Percentiles rank a stretch among this genome's conserved stretches.
Conservation (phyloP, 208 protist species). For the Wallacemonas rigidus region DNA sequence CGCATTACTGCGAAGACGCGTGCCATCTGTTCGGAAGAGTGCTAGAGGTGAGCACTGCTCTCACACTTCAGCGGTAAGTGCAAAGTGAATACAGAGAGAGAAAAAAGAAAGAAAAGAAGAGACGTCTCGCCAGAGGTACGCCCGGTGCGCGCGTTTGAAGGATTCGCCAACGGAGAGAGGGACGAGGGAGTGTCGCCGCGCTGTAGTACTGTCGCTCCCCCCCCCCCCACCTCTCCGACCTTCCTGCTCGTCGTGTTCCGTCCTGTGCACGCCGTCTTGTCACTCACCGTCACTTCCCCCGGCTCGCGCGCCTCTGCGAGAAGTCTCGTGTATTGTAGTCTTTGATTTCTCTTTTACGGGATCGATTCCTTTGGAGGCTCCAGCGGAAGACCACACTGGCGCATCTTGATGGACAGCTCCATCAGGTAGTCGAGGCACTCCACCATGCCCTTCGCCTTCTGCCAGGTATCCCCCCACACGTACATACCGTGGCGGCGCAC, state of each 20-base stretch:
- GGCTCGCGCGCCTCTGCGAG: not conserved
- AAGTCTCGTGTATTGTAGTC: not conserved
- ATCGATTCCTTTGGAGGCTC: constrained; percentile 35
- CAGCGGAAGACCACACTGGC: constrained; percentile 49
- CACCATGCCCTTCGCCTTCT: constrained; percentile 91
- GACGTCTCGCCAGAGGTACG: too few relatives aligned
- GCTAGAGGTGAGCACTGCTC: too few relatives aligned
- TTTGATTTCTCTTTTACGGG: constrained; percentile 11
- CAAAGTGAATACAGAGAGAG: too few relatives aligned
- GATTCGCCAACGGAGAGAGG: too few relatives aligned
- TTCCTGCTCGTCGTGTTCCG: too few relatives aligned
- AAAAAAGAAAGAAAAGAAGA: constrained; percentile 1
- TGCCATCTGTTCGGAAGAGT: too few relatives aligned
- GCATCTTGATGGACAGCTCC: constrained; percentile 78
- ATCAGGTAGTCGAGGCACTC: constrained; percentile 97
- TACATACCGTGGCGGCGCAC: constrained; percentile 96
- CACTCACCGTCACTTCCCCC: not conserved
- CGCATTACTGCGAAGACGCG: too few relatives aligned
- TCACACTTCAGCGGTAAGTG: too few relatives aligned
- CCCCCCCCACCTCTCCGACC: too few relatives aligned
- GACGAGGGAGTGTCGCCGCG: too few relatives aligned
- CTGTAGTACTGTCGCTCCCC: too few relatives aligned
- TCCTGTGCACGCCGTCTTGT: constrained; percentile 3
- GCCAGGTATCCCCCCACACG: constrained; percentile 94
- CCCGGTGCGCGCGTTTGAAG: too few relatives aligned